Evolutionary conservation across 495 filamentous ascomycete species (phyloP).

Genomic region (Cairneyella variabilis): DNA sequence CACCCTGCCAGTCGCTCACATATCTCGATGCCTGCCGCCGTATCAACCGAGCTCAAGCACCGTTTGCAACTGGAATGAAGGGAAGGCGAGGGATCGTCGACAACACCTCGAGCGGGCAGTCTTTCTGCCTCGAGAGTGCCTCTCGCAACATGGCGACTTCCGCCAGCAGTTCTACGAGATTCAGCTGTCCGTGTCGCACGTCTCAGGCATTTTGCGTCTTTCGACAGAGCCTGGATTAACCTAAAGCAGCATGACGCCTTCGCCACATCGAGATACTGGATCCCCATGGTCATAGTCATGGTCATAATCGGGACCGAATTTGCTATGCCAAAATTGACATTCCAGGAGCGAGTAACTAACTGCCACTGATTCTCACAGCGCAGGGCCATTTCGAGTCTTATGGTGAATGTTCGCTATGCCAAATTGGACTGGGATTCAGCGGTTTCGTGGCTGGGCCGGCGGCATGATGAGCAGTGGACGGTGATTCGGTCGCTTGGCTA

Average conservation of each 20-base stretch:
- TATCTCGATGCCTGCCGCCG: conserved; percentile 10
- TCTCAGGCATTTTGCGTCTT: not conserved
- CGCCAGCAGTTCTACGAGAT: not conserved
- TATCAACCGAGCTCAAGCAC: conserved; percentile 17
- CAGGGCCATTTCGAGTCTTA: not conserved
- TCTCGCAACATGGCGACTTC: not conserved
- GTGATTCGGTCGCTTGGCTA: not conserved
- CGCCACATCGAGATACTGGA: conserved; percentile 9
- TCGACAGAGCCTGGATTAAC: not conserved
- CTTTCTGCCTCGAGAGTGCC: not conserved
- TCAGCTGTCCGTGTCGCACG: not conserved
- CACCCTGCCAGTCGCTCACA: not conserved
- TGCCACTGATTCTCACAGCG: not conserved
- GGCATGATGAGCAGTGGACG: not conserved
- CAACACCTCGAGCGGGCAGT: not conserved
- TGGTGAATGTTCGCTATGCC: too few relatives aligned
- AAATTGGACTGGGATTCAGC: too few relatives aligned
- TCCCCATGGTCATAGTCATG: not conserved
- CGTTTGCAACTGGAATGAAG: conserved; percentile 6
- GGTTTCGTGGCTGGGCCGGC: not conserved
- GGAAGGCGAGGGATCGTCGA: not conserved
- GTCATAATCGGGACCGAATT: not conserved
- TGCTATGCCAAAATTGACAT: not conserved
- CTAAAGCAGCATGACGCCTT: conserved; percentile 16
- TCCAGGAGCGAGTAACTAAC: not conserved